phyloP scores from a whole-genome alignment of 495 filamentous ascomycete species.

The Penicillium parvum region DNA sequence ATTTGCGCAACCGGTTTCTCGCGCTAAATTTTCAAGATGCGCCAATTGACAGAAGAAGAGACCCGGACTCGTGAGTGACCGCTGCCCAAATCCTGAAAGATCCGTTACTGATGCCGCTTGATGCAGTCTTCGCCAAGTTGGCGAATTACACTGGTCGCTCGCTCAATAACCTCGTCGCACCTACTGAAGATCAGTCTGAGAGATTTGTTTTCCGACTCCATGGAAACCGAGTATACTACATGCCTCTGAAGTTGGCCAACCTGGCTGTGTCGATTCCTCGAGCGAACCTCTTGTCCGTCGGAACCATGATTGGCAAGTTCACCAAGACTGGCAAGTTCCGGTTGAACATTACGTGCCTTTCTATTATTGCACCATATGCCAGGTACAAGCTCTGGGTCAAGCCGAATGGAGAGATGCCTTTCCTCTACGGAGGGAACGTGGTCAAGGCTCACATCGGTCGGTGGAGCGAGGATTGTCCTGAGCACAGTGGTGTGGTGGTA shows the following conservation, averaged over 20 bases:
- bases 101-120: too few relatives aligned
- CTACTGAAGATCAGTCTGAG: conserved; percentile 56
- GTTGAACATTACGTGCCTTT: conserved; percentile 49
- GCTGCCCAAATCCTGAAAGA: too few relatives aligned
- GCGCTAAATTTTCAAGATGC: conserved; percentile 48
- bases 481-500: conserved; percentile 24
- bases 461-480: conserved; percentile 75
- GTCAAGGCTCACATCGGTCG: conserved; percentile 89
- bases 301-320: conserved; percentile 56
- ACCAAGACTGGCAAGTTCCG: conserved; percentile 84
- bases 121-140: conserved; percentile 83
- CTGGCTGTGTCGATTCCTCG: conserved; percentile 80
- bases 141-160: conserved; percentile 78
- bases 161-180: conserved; percentile 74
- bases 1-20: conserved; percentile 3
- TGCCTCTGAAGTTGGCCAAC: conserved; percentile 81
- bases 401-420: conserved; percentile 72
- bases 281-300: conserved; percentile 73
- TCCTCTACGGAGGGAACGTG: conserved; percentile 84
- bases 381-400: conserved; percentile 95
- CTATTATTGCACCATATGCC: conserved; percentile 81
- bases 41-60: conserved; percentile 69
- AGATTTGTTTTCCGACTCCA: conserved; percentile 85
- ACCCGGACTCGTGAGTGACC: conserved; percentile 35
- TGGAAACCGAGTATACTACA: conserved; percentile 78